Evolutionary conservation across 805 yeast genomes (phyloP).

Genomic region (Candida silvatica): DNA sequence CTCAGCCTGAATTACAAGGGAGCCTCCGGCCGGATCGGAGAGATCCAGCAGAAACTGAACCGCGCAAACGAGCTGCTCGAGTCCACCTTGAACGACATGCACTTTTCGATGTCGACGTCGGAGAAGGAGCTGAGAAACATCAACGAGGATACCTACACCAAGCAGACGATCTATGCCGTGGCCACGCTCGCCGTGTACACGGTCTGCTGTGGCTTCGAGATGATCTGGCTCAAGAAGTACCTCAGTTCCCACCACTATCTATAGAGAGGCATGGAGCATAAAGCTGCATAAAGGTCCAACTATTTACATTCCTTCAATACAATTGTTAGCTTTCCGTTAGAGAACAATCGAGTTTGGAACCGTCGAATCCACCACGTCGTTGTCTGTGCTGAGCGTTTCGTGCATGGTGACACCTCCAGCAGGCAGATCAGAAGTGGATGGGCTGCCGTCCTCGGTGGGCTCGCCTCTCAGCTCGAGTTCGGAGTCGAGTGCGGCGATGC

Average conservation of each 20-base stretch:
- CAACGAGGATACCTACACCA: constrained; percentile 19
- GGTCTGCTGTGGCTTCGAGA: constrained; percentile 3
- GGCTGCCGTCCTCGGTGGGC: not conserved
- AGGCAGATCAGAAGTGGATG: not conserved
- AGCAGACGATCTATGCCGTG: constrained; percentile 11
- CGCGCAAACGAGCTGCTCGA: constrained; percentile 15
- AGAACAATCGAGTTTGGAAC: constrained; percentile 27
- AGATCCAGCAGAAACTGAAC: constrained; percentile 6
- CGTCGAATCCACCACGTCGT: constrained; percentile 26
- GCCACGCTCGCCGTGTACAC: constrained; percentile 6
- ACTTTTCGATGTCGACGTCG: constrained; percentile 6
- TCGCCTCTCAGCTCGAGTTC: not conserved
- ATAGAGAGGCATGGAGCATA: constrained; percentile 12
- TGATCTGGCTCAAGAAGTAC: constrained; percentile 9
- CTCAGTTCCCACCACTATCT: constrained; percentile 12
- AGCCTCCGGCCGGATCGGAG: constrained; percentile 11
- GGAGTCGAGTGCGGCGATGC: too few relatives aligned
- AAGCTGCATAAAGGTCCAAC: too few relatives aligned
- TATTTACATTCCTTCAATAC: not conserved
- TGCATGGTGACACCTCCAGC: not conserved
- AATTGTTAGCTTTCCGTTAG: constrained; percentile 4
- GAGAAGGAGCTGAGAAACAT: constrained; percentile 19
- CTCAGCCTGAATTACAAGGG: constrained; percentile 15
- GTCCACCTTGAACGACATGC: constrained; percentile 8
- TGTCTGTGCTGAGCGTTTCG: constrained; percentile 26